Base-by-base conservation (phyloP, 2,329 filamentous ascomycete genomes). In the Myriangium duriaei region DNA sequence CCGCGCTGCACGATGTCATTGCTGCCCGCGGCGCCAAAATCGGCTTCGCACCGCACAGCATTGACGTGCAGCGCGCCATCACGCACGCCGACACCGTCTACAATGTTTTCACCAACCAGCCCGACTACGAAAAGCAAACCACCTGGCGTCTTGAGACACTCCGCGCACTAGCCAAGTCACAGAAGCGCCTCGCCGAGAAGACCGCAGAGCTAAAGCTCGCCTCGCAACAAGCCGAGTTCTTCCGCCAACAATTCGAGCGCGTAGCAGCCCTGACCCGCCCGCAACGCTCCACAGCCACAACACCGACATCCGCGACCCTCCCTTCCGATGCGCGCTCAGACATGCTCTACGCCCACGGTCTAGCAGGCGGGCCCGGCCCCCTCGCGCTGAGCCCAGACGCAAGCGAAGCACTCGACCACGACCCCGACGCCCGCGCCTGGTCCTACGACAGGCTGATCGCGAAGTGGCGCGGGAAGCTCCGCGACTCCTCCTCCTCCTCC, bases 11-110 rank as follows among this genome's bases (percentile, higher is more conserved):
- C 36, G 42, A 35, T 47, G 49, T 9, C 39, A 50, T 11, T 30
- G 55, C 26, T 47, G 49, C 28, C 43, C 49, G 37, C 49, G 50
- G 51, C 53, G 50, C 51, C 53, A 51, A 51, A 51, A 50, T 41
- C 30, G 37, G 32, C 13, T 48, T 48, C 38, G 16, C 53, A 42
- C 32, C 58, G 45, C 53, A 58, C 62, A 43, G 80, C 66, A 30
- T 72, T 68, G 45, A 88, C 35, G 77, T 85, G 45, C 73, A 75
- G 36, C 76, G 80, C 47, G 72, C 87, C 19, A 66, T 72, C 29
- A 71, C 80, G 41, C 88, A 96, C 54, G 58, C 94, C 4, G 72
- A 81, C n/a, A 74, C 78, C 11, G 77, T 83, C 1, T 93, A 77
- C 54, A 68, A 71, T 5, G 79, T 83, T 30, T 96, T 87, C 87